phyloP scores from a whole-genome alignment of 2,329 filamentous ascomycete species.

The Pseudogymnoascus sp. region DNA sequence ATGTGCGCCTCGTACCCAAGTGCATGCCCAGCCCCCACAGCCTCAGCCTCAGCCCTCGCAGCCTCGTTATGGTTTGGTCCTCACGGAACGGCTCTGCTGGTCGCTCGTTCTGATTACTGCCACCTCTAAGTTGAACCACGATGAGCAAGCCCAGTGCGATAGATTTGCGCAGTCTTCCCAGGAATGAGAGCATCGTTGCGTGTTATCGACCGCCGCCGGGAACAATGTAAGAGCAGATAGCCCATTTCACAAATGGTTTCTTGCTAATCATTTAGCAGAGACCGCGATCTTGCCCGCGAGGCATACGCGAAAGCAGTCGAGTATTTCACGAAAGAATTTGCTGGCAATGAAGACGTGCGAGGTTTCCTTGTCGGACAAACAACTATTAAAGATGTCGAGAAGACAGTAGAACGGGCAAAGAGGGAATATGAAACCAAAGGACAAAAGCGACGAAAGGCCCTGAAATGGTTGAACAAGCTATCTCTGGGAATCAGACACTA shows the following conservation, averaged over 20 bases:
- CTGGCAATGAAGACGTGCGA: not conserved
- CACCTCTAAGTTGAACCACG: not conserved
- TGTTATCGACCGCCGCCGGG: not conserved
- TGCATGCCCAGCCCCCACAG: not conserved
- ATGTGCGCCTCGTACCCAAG: not conserved
- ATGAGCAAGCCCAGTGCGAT: not conserved
- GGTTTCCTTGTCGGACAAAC: not conserved
- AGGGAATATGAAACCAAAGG: slow-evolving; percentile 11
- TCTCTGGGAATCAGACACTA: slow-evolving; percentile 17
- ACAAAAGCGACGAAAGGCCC: not conserved
- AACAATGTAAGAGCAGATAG: not conserved
- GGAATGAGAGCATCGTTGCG: not conserved
- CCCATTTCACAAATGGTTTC: not conserved
- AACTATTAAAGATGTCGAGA: slow-evolving; percentile 5
- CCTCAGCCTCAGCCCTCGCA: not conserved
- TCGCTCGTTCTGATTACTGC: not conserved
- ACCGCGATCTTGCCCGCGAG: slow-evolving; percentile 11
- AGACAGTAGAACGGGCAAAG: slow-evolving; percentile 12
- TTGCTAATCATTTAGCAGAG: not conserved
- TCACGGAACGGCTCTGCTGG: not conserved
- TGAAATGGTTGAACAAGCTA: slow-evolving; percentile 10
- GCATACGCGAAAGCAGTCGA: slow-evolving; percentile 12
- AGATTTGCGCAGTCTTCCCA: not conserved
- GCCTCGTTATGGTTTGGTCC: not conserved
- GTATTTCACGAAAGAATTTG: slow-evolving; percentile 12